phyloP scores from a whole-genome alignment of 2,329 filamentous ascomycete species.

The Orbilia brochopaga region DNA sequence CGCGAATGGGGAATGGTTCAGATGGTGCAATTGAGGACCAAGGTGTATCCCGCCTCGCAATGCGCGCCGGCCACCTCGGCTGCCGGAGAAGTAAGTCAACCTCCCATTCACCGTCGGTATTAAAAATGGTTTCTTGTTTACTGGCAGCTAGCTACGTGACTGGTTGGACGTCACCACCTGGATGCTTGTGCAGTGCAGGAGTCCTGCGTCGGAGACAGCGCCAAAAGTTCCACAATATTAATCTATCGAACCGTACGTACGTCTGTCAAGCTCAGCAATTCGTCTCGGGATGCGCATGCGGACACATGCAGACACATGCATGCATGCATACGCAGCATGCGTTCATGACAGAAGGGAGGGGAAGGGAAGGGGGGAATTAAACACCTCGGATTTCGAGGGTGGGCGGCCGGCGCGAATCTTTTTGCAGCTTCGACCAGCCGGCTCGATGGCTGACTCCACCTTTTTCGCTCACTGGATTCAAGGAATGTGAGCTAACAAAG shows the following conservation, averaged over 20 bases:
- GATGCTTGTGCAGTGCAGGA: neutral
- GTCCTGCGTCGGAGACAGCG: constrained; percentile 1
- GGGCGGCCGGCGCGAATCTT: neutral
- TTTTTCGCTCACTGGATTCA: neutral
- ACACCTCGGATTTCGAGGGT: constrained; percentile 4
- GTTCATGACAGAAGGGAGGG: neutral
- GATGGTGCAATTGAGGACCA: neutral
- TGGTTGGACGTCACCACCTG: neutral
- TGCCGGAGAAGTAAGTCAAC: too few species aligned
- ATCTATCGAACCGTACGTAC: too few species aligned
- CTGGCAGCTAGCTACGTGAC: neutral
- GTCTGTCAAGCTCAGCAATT: neutral
- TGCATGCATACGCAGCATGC: constrained; percentile 1
- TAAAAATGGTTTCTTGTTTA: neutral
- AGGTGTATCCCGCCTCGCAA: neutral
- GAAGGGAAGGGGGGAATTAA: neutral
- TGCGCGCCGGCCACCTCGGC: constrained; percentile 1
- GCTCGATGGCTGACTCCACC: neutral
- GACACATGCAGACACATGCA: neutral
- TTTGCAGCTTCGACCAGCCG: neutral
- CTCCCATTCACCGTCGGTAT: too few species aligned
- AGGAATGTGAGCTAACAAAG: neutral
- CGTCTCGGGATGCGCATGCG: neutral
- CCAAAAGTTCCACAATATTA: neutral
- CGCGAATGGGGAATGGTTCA: too few species aligned